Evolutionary conservation across 2,329 filamentous ascomycete species (phyloP).

Genomic region (Cladosporium oxysporum): DNA sequence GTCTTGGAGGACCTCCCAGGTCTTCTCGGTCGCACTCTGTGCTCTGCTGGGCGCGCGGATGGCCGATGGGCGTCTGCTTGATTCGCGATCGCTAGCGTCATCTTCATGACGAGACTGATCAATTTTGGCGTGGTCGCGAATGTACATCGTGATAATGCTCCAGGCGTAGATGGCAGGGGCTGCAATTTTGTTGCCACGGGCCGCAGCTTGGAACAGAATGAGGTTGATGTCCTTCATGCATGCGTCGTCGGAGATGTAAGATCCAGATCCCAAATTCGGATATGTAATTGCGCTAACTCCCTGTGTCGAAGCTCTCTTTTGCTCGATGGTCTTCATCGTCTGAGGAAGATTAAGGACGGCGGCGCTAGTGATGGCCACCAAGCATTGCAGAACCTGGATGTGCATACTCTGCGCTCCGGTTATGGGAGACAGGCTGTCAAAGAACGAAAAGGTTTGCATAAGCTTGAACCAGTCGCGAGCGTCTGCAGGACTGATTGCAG

Average conservation of each 20-base stretch:
- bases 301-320: constrained; percentile 11
- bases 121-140: constrained; percentile 63
- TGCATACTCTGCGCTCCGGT: constrained; percentile 48
- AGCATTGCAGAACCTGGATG: constrained; percentile 65
- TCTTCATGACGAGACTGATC: constrained; percentile 52
- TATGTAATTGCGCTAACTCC: constrained; percentile 11
- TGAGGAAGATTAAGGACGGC: constrained; percentile 70
- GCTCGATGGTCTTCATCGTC: constrained; percentile 54
- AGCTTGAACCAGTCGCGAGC: constrained; percentile 74
- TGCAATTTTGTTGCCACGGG: constrained; percentile 60
- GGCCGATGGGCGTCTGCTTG: constrained; percentile 19
- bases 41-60: constrained; percentile 20
- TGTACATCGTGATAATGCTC: constrained; percentile 71
- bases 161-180: constrained; percentile 78
- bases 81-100: constrained; percentile 25
- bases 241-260: constrained; percentile 69
- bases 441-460: constrained; percentile 68
- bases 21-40: constrained; percentile 26
- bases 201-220: constrained; percentile 64
- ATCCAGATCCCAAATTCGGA: constrained; percentile 41
- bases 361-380: constrained; percentile 70
- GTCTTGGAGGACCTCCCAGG: constrained; percentile 29
- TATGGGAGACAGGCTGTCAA: constrained; percentile 59
- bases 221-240: constrained; percentile 73
- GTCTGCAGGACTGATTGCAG: constrained; percentile 41